Conservation (phyloP, 345 rosid genomes). For the Euphorbia pulcherrima region DNA sequence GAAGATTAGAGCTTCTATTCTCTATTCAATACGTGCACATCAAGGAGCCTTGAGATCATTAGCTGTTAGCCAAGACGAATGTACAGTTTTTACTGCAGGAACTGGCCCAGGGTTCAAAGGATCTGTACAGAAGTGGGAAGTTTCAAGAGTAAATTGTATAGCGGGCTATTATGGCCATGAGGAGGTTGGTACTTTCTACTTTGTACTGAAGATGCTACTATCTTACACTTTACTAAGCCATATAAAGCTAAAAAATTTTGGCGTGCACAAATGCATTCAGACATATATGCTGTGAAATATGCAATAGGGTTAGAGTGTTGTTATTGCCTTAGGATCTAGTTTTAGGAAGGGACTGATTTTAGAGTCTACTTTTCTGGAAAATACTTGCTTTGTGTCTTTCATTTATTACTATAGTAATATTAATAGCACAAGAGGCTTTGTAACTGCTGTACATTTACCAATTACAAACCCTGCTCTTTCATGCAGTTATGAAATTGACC, state of each 20-base stretch:
- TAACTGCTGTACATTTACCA: no score
- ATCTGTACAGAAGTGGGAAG: constrained; percentile 90
- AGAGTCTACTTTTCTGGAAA: no score
- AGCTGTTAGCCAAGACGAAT: constrained; percentile 77
- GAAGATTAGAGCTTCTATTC: constrained; percentile 76
- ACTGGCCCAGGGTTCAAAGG: constrained; percentile 89
- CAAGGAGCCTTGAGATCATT: constrained; percentile 79
- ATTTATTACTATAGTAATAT: no score
- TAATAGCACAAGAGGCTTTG: no score
- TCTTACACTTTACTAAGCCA: constrained; percentile 1
- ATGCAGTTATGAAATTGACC: no score
- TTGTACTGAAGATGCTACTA: constrained; percentile 4
- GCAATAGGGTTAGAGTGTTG: neutral
- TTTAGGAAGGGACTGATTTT: no score
- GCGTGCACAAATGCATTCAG: neutral
- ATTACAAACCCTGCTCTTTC: no score
- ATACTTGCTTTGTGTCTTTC: no score
- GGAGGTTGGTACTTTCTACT: constrained; percentile 58
- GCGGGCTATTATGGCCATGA: constrained; percentile 92
- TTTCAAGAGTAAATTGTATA: constrained; percentile 64
- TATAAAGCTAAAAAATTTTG: neutral
- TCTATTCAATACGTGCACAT: constrained; percentile 75
- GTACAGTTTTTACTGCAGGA: constrained; percentile 83
- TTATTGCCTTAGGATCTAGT: no score
- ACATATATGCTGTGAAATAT: neutral